Conservation (phyloP, 2,329 filamentous ascomycete species). For the Aspergillus fischeri region DNA sequence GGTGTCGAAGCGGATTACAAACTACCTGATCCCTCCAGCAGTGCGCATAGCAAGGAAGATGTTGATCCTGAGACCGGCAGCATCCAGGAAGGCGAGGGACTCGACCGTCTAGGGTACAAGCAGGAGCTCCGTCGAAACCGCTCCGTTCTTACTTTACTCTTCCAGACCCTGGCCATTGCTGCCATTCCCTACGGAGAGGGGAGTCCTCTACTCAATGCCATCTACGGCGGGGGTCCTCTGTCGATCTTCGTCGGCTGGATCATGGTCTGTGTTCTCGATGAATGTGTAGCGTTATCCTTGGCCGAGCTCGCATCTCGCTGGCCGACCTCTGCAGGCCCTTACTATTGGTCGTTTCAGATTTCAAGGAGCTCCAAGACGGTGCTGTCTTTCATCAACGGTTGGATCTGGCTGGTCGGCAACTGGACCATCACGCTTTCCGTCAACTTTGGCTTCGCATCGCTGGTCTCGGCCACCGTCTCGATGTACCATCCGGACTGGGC, state of each 20-base stretch:
- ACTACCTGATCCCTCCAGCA: not conserved
- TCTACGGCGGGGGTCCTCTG: slow-evolving; percentile 47
- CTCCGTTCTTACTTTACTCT: slow-evolving; percentile 57
- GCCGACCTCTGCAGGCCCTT: slow-evolving; percentile 50
- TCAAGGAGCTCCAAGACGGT: slow-evolving; percentile 40
- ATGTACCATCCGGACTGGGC: slow-evolving; percentile 54
- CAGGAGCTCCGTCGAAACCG: slow-evolving; percentile 56
- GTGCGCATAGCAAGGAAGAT: not conserved
- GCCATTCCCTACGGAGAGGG: slow-evolving; percentile 55
- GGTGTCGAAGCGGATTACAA: not conserved
- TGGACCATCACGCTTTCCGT: slow-evolving; percentile 52
- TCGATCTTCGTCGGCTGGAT: slow-evolving; percentile 58
- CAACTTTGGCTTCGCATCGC: slow-evolving; percentile 53
- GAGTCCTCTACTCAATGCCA: slow-evolving; percentile 37
- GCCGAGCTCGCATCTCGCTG: slow-evolving; percentile 51
- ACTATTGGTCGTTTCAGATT: slow-evolving; percentile 54
- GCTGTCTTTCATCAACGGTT: slow-evolving; percentile 51
- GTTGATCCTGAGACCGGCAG: slow-evolving; percentile 7
- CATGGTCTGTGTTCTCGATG: slow-evolving; percentile 50
- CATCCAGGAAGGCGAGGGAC: slow-evolving; percentile 27
- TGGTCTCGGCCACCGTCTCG: slow-evolving; percentile 50
- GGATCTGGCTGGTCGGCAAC: slow-evolving; percentile 52
- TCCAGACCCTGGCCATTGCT: slow-evolving; percentile 59
- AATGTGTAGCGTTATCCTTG: slow-evolving; percentile 50
- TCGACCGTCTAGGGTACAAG: slow-evolving; percentile 53